Evolutionary conservation across 2,329 filamentous ascomycete genomes (phyloP).

Genomic region (Capronia coronata): DNA sequence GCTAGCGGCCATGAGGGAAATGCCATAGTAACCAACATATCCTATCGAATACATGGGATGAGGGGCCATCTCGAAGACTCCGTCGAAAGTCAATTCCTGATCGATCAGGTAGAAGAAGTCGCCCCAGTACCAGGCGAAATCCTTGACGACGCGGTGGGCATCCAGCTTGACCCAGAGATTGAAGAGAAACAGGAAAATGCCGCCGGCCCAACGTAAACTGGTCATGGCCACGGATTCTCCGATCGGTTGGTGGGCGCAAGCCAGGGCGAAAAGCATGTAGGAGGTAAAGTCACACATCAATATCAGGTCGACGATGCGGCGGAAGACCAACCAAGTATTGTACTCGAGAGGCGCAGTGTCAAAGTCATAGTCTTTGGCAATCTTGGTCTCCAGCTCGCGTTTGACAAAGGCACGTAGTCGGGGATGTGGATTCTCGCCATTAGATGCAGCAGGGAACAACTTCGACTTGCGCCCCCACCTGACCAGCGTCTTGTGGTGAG

Average conservation of each 20-base stretch:
- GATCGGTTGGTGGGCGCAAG: slow-evolving; percentile 69
- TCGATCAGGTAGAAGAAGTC: slow-evolving; percentile 99
- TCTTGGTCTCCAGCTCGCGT: slow-evolving; percentile 87
- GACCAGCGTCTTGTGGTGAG: slow-evolving; percentile 76
- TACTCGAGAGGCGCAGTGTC: slow-evolving; percentile 92
- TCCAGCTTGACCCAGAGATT: slow-evolving; percentile 99
- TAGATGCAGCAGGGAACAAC: slow-evolving; percentile 76
- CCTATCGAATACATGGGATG: slow-evolving; percentile 99
- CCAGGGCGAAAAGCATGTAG: slow-evolving; percentile 90
- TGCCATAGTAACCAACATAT: slow-evolving; percentile 96
- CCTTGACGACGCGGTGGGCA: slow-evolving; percentile 94
- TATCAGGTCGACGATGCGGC: slow-evolving; percentile 90
- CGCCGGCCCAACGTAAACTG: slow-evolving; percentile 67
- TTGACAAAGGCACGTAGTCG: slow-evolving; percentile 79
- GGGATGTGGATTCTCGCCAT: slow-evolving; percentile 76
- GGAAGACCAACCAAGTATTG: slow-evolving; percentile 97
- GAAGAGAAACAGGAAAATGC: slow-evolving; percentile 75
- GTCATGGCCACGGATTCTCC: slow-evolving; percentile 66
- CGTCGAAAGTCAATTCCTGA: slow-evolving; percentile 94
- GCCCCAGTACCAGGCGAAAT: slow-evolving; percentile 99
- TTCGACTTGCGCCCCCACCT: slow-evolving; percentile 79
- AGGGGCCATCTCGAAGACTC: slow-evolving; percentile 97
- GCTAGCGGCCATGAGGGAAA: slow-evolving; percentile 95
- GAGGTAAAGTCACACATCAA: slow-evolving; percentile 98
- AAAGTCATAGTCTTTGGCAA: slow-evolving; percentile 87